phyloP scores from a whole-genome alignment of 2,329 filamentous ascomycete genomes.

The Alternaria angustiovoidea region DNA sequence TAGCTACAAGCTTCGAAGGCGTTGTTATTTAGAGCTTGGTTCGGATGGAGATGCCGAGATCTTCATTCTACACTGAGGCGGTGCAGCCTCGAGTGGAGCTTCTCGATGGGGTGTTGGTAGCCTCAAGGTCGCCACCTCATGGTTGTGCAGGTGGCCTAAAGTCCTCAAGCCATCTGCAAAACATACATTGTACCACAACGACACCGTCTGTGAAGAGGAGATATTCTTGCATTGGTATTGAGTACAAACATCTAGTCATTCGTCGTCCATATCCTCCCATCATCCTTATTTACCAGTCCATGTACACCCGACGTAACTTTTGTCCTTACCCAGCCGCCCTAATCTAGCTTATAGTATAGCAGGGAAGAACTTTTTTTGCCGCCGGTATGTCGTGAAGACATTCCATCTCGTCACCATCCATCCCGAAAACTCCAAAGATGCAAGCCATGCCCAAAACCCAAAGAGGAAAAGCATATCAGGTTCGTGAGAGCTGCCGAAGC shows the following conservation, averaged over 20 bases:
- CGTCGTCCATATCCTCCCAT: constrained; percentile 1
- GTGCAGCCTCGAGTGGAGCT: neutral
- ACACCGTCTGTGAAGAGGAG: constrained; percentile 10
- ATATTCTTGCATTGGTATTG: constrained; percentile 20
- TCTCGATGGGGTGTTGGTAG: neutral
- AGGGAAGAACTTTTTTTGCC: neutral
- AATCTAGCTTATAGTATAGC: neutral
- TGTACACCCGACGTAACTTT: constrained; percentile 1
- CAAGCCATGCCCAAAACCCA: neutral
- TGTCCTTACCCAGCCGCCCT: constrained; percentile 1
- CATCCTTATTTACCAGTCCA: neutral
- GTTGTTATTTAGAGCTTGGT: neutral
- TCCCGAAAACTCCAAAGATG: constrained; percentile 2
- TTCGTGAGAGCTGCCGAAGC: neutral
- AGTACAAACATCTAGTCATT: constrained; percentile 14
- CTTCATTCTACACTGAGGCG: neutral
- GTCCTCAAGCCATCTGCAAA: neutral
- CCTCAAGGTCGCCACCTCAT: neutral
- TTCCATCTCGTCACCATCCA: neutral
- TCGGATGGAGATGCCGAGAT: neutral
- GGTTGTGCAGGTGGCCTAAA: neutral
- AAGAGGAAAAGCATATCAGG: neutral
- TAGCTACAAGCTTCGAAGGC: neutral
- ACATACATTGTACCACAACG: too few relatives aligned
- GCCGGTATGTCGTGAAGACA: neutral